Percentiles rank a stretch among this genome's conserved stretches.
phyloP scores from a whole-genome alignment of 768 basidiomycete species.

The Pisolithus microcarpus region DNA sequence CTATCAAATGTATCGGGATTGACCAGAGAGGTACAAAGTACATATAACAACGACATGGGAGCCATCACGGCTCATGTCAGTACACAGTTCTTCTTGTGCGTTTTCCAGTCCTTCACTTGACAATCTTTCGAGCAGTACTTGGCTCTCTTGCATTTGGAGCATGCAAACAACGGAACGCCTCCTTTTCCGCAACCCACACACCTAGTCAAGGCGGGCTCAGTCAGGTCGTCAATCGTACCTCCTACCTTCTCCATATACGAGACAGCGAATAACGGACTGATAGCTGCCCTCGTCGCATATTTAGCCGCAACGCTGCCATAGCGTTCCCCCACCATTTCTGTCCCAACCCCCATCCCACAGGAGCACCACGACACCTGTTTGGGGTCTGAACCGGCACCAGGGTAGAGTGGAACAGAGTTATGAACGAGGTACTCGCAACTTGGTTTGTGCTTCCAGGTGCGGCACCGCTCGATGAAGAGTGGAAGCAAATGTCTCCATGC shows the following conservation, averaged over 20 bases:
- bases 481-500: conserved; percentile 46
- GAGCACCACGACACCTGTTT: conserved; percentile 40
- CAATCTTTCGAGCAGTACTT: conserved; percentile 40
- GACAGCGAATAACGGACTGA: conserved; percentile 48
- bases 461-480: conserved; percentile 41
- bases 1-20: too few species aligned
- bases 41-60: too few species aligned
- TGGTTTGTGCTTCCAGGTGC: conserved; percentile 37
- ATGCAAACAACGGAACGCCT: conserved; percentile 23
- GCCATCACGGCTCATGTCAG: too few species aligned
- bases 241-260: conserved; percentile 40
- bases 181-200: conserved; percentile 19
- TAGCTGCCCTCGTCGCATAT: conserved; percentile 42
- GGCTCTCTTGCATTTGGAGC: conserved; percentile 31
- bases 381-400: conserved; percentile 17
- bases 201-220: neutral
- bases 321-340: conserved; percentile 28
- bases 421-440: conserved; percentile 38
- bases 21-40: too few species aligned
- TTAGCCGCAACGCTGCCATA: conserved; percentile 37
- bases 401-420: conserved; percentile 29
- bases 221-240: neutral
- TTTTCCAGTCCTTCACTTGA: conserved; percentile 42
- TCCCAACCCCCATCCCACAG: conserved; percentile 46
- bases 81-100: conserved; percentile 33